Evolutionary conservation across 208 protist species (phyloP).

Genomic region (Novymonas esmeraldas): DNA sequence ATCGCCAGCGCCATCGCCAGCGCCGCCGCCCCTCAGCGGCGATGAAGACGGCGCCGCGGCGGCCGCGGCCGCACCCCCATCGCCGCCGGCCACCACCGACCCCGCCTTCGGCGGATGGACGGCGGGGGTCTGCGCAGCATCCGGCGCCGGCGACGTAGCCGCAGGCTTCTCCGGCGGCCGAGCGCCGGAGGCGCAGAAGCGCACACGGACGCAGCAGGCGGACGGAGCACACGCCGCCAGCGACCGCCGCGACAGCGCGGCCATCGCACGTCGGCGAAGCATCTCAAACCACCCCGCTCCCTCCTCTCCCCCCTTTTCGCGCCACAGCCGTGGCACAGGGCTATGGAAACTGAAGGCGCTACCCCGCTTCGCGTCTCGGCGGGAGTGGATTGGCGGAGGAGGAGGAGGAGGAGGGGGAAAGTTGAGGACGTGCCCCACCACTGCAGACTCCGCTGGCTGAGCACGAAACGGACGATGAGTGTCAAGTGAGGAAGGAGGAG

Average conservation of each 20-base stretch:
- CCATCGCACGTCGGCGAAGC: slow-evolving; percentile 18
- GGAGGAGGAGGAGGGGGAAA: too few species aligned
- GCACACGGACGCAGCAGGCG: slow-evolving; percentile 8
- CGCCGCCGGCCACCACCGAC: too few species aligned
- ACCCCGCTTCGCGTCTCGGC: too few species aligned
- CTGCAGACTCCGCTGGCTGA: too few species aligned
- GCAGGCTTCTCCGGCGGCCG: slow-evolving; percentile 6
- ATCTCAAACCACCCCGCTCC: slow-evolving; percentile 2
- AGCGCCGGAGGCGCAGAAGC: slow-evolving; percentile 27
- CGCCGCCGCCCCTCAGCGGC: too few species aligned
- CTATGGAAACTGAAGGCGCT: too few species aligned
- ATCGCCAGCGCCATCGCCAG: not conserved
- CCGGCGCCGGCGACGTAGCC: not conserved
- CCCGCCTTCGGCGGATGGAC: not conserved
- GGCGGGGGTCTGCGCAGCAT: not conserved
- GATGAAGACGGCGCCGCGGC: slow-evolving; percentile 25
- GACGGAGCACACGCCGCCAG: not conserved
- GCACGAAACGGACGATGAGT: too few species aligned
- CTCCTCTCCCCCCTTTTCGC: not conserved
- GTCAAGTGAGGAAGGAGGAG: too few species aligned
- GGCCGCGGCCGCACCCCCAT: slow-evolving; percentile 31
- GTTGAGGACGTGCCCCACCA: too few species aligned
- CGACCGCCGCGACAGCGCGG: slow-evolving; percentile 11
- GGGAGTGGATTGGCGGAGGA: too few species aligned
- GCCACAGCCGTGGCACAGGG: too few species aligned